Evolutionary conservation across 441 rosid species (phyloP).

Genomic region (Eutrema salsugineum): DNA sequence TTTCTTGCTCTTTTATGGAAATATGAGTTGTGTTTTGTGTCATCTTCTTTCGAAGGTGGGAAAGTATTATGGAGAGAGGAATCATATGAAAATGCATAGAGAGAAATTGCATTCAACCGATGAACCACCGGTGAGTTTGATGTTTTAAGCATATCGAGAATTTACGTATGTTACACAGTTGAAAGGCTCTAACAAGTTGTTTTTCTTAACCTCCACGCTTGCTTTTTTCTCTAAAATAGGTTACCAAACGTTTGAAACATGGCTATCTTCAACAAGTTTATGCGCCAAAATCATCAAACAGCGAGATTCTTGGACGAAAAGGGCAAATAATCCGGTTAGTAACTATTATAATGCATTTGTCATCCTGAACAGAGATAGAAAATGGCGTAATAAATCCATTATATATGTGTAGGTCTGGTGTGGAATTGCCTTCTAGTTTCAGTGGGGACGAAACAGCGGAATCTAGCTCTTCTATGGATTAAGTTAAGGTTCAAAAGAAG

Average conservation of each 20-base stretch:
- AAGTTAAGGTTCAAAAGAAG: slow-evolving; percentile 21
- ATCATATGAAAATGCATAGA: slow-evolving; percentile 30
- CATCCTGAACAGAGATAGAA: background rate
- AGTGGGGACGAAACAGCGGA: slow-evolving; percentile 72
- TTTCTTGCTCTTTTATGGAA: background rate
- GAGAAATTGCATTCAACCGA: slow-evolving; percentile 32
- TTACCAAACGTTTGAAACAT: slow-evolving; percentile 33
- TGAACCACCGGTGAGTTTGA: slow-evolving; percentile 52
- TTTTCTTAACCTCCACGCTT: background rate
- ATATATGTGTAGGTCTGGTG: slow-evolving; percentile 38
- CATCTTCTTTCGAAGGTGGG: slow-evolving; percentile 38
- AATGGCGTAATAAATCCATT: slow-evolving; percentile 15
- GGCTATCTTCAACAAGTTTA: slow-evolving; percentile 41
- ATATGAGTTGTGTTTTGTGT: slow-evolving; percentile 14
- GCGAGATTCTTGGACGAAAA: slow-evolving; percentile 29
- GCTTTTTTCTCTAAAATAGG: slow-evolving; percentile 36
- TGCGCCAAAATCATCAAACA: slow-evolving; percentile 39
- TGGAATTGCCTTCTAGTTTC: slow-evolving; percentile 54
- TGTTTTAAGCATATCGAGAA: slow-evolving; percentile 2
- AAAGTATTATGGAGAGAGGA: slow-evolving; percentile 38
- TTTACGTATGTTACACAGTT: background rate
- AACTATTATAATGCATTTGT: background rate
- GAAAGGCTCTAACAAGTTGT: background rate
- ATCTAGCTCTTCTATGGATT: slow-evolving; percentile 51
- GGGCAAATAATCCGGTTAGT: slow-evolving; percentile 52